phyloP scores from a whole-genome alignment of 352 stramenopile species.

The Globisporangium rhizosaccharum region DNA sequence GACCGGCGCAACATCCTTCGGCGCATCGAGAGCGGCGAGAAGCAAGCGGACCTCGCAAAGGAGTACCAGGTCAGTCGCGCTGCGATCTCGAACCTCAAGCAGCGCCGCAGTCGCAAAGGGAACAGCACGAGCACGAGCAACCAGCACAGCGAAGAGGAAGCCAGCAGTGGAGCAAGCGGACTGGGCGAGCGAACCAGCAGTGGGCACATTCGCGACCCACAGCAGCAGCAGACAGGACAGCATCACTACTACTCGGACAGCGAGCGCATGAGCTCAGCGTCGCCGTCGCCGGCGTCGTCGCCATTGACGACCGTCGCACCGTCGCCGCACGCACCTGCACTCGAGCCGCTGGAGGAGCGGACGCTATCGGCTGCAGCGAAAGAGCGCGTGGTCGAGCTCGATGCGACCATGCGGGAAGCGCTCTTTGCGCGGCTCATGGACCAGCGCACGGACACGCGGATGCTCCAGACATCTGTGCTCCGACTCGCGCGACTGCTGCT shows the following conservation, averaged over 20 bases:
- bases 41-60: slow-evolving; percentile 57
- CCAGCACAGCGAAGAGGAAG: background rate
- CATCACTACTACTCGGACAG: background rate
- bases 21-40: slow-evolving; percentile 51
- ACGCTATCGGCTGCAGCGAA: slow-evolving; percentile 1
- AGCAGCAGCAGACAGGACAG: background rate
- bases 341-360: background rate
- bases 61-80: slow-evolving; percentile 59
- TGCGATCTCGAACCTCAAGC: slow-evolving; percentile 66
- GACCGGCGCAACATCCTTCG: slow-evolving; percentile 36
- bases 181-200: background rate
- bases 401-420: slow-evolving; percentile 24
- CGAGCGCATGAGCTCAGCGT: background rate
- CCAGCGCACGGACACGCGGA: slow-evolving; percentile 24
- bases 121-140: background rate
- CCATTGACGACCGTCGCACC: background rate
- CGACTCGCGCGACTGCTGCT: slow-evolving; percentile 47
- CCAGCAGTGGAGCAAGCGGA: background rate
- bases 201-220: background rate
- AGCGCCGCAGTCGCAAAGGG: slow-evolving; percentile 34
- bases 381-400: slow-evolving; percentile 23
- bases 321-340: background rate
- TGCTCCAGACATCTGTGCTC: slow-evolving; percentile 26
- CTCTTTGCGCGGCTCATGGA: slow-evolving; percentile 37
- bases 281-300: background rate